Evolutionary conservation across 306 rosid species (phyloP), one percentile per base, ranked within the genome.

Genomic region (Vigna nakashimae): DNA sequence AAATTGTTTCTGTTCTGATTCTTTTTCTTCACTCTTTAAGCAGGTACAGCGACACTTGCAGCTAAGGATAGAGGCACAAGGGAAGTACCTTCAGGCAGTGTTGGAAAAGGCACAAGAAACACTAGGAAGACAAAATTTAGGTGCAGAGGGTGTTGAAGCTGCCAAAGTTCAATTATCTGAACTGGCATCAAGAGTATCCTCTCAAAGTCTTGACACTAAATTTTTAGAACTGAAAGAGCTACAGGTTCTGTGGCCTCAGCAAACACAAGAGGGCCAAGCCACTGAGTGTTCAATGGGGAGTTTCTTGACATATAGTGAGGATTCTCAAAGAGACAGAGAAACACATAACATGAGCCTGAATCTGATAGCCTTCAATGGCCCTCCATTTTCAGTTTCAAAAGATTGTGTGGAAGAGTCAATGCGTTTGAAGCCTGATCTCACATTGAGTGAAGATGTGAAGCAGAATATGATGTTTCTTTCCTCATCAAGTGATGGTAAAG

Each of bases 31-130:
- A 32, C 63, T 58, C 13, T 75, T 57, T 73, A 83, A 84, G 65
- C 84, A 92, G 98, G 94, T 93, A 69, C 98, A 93, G 80, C 64
- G 93, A 77, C 97, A 91, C 89, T 88, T 93, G 36, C 98, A 93
- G 71, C 86, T 91, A 12, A 86, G 97, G 9, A 89, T 91, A 72
- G 98, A 93, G 84, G 95, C 97, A 64, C 98, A 91, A 77, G 98
- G 98, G 9, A 93, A 91, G 66, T 93, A 93, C 82, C 87, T 93
- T 12, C 93, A 93, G 60, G 69, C 90, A 56, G 98, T 93, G 75
- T 69, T 93, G 69, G 97, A 91, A 55, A 93, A 90, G 66, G 97
- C 98, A 20, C 96, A 89, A 48, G 93, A 91, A 60, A 86, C 98
- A 22, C 79, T 93, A 1, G 93, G 89, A 71, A 75, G 73, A 53